A percentile compares a stretch with the other conserved stretches of the same genome.
These are phyloP conservation scores for Puccinia sorghi DNA, from an alignment of 1,284 basidiomycete species.

Conservation along the genomic window DNA sequence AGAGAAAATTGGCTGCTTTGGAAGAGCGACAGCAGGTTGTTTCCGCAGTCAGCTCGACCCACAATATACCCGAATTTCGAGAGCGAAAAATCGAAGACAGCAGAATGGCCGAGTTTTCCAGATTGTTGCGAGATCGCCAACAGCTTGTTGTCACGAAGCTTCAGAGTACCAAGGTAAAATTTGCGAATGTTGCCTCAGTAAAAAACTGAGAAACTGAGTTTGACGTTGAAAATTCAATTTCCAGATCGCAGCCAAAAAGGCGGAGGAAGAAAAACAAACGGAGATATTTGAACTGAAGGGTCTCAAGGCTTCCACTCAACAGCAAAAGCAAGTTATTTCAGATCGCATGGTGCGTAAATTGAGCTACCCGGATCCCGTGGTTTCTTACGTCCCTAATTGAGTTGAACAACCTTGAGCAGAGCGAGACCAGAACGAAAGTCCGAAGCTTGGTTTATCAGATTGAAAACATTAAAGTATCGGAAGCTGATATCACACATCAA, in stretches of 20 bases:
- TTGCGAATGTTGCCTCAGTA: slow-evolving; percentile 39
- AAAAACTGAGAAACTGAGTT: not conserved
- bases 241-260: slow-evolving; percentile 46
- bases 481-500: slow-evolving; percentile 64
- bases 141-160: slow-evolving; percentile 65
- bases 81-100: slow-evolving; percentile 68
- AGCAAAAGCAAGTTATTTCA: slow-evolving; percentile 40
- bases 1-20: slow-evolving; percentile 77
- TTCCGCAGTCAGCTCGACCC: slow-evolving; percentile 68
- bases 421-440: slow-evolving; percentile 52
- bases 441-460: slow-evolving; percentile 59
- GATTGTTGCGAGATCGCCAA: slow-evolving; percentile 66
- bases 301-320: slow-evolving; percentile 12
- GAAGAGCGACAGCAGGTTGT: slow-evolving; percentile 73
- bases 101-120: slow-evolving; percentile 70
- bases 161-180: slow-evolving; percentile 66
- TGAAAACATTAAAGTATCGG: slow-evolving; percentile 60
- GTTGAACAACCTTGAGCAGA: slow-evolving; percentile 6
- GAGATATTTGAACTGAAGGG: slow-evolving; percentile 52
- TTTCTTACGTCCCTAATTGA: not conserved
- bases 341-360: slow-evolving; percentile 41
- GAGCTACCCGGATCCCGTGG: not conserved
- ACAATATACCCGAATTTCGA: slow-evolving; percentile 74
- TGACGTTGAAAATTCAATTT: not conserved
- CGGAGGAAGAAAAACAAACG: slow-evolving; percentile 53